Conservation (phyloP, 106 monocot genomes). For the Alisma plantagoaquatica region DNA sequence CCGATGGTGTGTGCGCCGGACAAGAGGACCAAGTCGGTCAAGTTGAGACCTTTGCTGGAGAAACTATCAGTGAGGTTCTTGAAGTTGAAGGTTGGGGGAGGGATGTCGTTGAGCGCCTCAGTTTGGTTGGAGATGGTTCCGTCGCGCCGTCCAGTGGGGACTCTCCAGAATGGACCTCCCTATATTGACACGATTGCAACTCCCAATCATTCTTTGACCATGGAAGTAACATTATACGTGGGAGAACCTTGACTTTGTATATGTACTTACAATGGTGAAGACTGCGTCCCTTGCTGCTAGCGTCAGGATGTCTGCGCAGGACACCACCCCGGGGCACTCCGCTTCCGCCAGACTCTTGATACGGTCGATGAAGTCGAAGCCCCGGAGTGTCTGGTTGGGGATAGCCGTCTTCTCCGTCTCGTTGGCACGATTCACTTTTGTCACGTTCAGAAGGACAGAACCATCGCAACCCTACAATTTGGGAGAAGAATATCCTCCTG, state of each 20-base stretch:
- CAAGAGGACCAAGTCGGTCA: conserved; percentile 18
- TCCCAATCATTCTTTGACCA: no score
- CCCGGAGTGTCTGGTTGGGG: conserved; percentile 29
- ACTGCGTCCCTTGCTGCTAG: conserved; percentile 37
- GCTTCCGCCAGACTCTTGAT: conserved; percentile 20
- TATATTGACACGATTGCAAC: no score
- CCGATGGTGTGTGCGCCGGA: conserved; percentile 12
- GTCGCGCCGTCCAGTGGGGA: conserved; percentile 43
- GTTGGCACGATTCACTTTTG: conserved; percentile 6
- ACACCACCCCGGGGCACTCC: conserved; percentile 40
- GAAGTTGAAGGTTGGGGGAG: conserved; percentile 25
- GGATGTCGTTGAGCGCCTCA: conserved; percentile 19
- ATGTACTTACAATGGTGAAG: conserved; percentile 14
- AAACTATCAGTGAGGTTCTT: conserved; percentile 4
- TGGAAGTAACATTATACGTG: no score
- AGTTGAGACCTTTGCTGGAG: conserved; percentile 16
- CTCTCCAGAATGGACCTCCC: conserved; percentile 39
- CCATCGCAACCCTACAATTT: conserved; percentile 39
- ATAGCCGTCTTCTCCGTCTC: conserved; percentile 22
- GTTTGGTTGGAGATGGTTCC: conserved; percentile 21
- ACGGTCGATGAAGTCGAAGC: conserved; percentile 36
- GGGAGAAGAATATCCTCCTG: no score
- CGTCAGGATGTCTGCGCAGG: conserved; percentile 36
- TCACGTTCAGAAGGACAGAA: conserved; percentile 30
- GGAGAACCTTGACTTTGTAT: no score